These are phyloP conservation scores for Neofusicoccum cordaticola DNA, from an alignment of 2,329 filamentous ascomycete genomes.

Conservation along the genomic window DNA sequence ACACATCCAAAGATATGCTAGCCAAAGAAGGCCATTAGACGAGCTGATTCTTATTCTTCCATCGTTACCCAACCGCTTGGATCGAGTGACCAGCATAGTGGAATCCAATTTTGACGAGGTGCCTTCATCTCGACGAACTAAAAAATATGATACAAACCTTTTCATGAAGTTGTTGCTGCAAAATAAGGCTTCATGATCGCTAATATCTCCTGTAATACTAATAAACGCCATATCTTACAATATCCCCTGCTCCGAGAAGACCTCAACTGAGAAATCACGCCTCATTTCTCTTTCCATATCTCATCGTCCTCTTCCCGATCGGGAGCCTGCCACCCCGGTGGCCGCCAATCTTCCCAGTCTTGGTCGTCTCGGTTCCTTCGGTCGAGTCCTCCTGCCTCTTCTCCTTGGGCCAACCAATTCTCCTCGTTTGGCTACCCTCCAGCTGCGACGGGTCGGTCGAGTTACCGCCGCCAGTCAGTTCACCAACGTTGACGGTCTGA, in stretches of 20 bases:
- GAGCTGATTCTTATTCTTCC: too few relatives aligned
- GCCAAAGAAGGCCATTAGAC: constrained; percentile 38
- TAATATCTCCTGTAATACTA: too few relatives aligned
- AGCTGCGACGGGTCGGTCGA: background rate
- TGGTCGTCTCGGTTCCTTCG: background rate
- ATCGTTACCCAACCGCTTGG: too few relatives aligned
- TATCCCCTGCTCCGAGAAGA: too few relatives aligned
- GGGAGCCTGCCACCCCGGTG: background rate
- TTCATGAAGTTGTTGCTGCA: too few relatives aligned
- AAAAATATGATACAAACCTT: too few relatives aligned
- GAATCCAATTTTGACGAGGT: too few relatives aligned
- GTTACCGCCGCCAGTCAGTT: background rate
- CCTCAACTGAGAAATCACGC: background rate
- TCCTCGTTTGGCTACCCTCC: background rate
- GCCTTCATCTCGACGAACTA: too few relatives aligned
- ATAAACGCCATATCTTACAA: too few relatives aligned
- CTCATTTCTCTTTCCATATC: background rate
- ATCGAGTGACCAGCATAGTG: too few relatives aligned
- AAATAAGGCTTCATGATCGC: too few relatives aligned
- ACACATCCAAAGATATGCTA: constrained; percentile 35
- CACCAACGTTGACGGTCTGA: background rate
- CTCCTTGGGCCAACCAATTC: background rate
- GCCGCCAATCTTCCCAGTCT: background rate
- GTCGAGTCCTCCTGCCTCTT: background rate
- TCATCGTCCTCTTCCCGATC: background rate